A percentile compares a stretch with the other conserved stretches of the same genome.
phyloP scores from a whole-genome alignment of 495 filamentous ascomycete species.

The Amphirosellinia nigrospora region DNA sequence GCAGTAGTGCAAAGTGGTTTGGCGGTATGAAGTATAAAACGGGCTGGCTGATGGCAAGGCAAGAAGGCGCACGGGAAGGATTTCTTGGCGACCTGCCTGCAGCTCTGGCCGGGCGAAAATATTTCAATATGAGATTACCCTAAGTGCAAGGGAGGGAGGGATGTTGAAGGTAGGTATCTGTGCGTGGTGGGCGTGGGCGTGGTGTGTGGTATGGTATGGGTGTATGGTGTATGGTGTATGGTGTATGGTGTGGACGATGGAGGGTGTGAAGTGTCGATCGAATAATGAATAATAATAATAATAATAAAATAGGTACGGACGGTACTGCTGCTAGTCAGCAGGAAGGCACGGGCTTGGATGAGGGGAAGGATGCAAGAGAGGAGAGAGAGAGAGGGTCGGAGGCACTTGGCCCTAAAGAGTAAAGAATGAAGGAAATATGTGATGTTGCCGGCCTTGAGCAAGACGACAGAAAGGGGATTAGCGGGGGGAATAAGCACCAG shows the following conservation, averaged over 20 bases:
- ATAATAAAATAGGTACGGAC: no score
- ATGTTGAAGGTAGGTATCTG: neutral
- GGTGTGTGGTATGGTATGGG: no score
- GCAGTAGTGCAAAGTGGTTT: neutral
- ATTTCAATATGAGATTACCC: conserved; percentile 24
- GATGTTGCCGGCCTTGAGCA: conserved; percentile 7
- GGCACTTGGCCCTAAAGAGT: conserved; percentile 20
- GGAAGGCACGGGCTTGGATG: conserved; percentile 15
- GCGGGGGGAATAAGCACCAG: conserved; percentile 21
- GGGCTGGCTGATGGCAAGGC: conserved; percentile 21
- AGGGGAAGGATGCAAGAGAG: conserved; percentile 18
- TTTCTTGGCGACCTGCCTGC: conserved; percentile 24
- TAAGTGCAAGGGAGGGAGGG: no score
- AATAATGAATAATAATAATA: neutral
- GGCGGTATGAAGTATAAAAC: conserved; percentile 13
- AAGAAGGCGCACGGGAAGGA: conserved; percentile 29
- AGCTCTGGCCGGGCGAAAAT: conserved; percentile 19
- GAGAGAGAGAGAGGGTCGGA: neutral
- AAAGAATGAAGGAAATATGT: conserved; percentile 2
- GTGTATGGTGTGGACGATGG: conserved; percentile 9
- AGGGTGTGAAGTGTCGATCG: conserved; percentile 1
- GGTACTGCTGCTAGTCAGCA: conserved; percentile 20
- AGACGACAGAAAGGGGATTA: conserved; percentile 9
- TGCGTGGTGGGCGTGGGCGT: neutral
- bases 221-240: no score